These are phyloP conservation scores for Tricholomella constricta DNA, from an alignment of 768 basidiomycete genomes.

Conservation along the genomic window DNA sequence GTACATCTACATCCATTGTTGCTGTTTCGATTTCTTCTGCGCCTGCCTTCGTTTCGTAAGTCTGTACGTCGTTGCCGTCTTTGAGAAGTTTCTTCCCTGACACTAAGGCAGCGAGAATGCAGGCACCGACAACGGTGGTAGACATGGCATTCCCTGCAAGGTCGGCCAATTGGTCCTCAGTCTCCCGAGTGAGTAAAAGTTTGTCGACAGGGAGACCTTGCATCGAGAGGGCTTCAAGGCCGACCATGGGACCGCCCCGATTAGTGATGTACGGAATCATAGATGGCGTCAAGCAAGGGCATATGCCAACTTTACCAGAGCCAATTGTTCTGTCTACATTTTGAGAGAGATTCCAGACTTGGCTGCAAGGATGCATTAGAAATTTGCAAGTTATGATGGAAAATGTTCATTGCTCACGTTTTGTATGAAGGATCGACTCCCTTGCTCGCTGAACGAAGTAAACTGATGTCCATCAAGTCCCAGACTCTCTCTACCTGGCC, in stretches of 20 bases:
- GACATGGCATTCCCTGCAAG: slow-evolving; percentile 98
- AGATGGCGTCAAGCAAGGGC: slow-evolving; percentile 90
- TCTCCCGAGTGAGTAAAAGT: slow-evolving; percentile 88
- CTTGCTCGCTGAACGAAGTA: slow-evolving; percentile 76
- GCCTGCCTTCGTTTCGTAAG: slow-evolving; percentile 66
- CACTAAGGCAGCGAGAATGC: slow-evolving; percentile 81
- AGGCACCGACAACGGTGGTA: slow-evolving; percentile 91
- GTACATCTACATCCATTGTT: slow-evolving; percentile 54
- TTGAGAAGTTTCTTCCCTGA: slow-evolving; percentile 67
- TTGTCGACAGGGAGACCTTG: slow-evolving; percentile 94
- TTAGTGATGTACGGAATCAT: slow-evolving; percentile 98
- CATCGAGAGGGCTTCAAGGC: slow-evolving; percentile 89
- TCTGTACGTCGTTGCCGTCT: slow-evolving; percentile 60
- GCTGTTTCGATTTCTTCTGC: slow-evolving; percentile 29
- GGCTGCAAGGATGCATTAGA: slow-evolving; percentile 40
- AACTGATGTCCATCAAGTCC: slow-evolving; percentile 92
- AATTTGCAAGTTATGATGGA: slow-evolving; percentile 8
- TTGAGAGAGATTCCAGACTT: slow-evolving; percentile 96
- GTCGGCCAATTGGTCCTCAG: slow-evolving; percentile 91
- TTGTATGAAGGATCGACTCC: slow-evolving; percentile 89
- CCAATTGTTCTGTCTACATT: slow-evolving; percentile 93
- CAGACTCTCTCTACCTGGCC: slow-evolving; percentile 93
- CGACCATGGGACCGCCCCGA: slow-evolving; percentile 95
- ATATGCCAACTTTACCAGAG: slow-evolving; percentile 79
- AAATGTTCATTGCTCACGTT: slow-evolving; percentile 56